phyloP scores from a whole-genome alignment of 75 land plant genomes.

The Cryptomeria japonica region DNA sequence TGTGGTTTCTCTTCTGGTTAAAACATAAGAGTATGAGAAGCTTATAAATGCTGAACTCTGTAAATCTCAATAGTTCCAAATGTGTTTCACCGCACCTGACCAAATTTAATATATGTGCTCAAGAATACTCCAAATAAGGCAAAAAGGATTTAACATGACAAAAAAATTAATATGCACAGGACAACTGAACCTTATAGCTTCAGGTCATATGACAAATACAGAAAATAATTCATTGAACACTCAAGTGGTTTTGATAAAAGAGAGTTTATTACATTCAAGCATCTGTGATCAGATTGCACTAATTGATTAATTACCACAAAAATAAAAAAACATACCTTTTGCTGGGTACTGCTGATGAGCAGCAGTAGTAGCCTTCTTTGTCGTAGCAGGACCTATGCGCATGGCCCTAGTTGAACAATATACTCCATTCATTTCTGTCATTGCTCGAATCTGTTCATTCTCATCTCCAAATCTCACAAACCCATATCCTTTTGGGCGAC shows the following conservation, averaged over 20 bases:
- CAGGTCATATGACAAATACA: not conserved
- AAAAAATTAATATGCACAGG: not conserved
- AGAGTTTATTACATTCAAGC: not conserved
- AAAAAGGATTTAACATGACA: not conserved
- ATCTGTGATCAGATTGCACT: not conserved
- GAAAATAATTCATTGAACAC: not conserved
- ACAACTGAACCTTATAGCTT: no score
- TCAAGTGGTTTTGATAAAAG: no score
- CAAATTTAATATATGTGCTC: not conserved
- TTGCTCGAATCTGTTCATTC: slow-evolving; percentile 75
- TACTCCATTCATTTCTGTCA: slow-evolving; percentile 94
- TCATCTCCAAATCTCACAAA: slow-evolving; percentile 96
- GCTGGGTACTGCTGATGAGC: slow-evolving; percentile 24
- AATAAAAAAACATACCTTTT: slow-evolving; percentile 17
- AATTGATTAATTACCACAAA: not conserved
- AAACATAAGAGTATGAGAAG: not conserved
- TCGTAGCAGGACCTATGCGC: slow-evolving; percentile 92
- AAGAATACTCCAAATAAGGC: not conserved
- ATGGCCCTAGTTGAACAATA: slow-evolving; percentile 82
- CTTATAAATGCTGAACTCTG: not conserved
- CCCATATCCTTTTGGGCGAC: slow-evolving; percentile 95
- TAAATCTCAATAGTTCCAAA: not conserved
- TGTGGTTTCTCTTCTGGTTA: slow-evolving; percentile 29
- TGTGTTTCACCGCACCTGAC: not conserved
- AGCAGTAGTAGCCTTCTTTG: slow-evolving; percentile 52